Percentiles rank a stretch among this genome's conserved stretches.
Evolutionary conservation across 495 filamentous ascomycete species (phyloP).

Genomic region (Penicillium tannophilum): DNA sequence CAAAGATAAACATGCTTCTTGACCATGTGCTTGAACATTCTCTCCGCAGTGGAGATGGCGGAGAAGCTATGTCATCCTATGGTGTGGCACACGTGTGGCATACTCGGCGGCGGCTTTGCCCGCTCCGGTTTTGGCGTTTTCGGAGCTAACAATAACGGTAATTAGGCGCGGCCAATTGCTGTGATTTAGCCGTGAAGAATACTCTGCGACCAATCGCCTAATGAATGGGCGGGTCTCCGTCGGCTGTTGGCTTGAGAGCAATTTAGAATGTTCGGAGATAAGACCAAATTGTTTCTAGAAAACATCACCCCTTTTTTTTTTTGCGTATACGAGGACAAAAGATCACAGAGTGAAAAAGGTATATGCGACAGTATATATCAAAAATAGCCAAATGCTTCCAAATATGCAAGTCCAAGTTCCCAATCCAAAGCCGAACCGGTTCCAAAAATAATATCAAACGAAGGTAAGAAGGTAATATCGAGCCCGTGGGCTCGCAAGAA

Average conservation of each 20-base stretch:
- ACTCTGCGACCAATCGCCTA: not conserved
- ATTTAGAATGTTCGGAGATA: not conserved
- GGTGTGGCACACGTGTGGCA: slow-evolving; percentile 16
- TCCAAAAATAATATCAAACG: slow-evolving; percentile 11
- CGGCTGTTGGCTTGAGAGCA: not conserved
- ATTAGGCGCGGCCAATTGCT: not conserved
- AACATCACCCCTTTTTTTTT: slow-evolving; percentile 8
- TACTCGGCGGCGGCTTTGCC: not conserved
- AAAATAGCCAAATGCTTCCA: slow-evolving; percentile 27
- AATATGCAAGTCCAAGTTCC: slow-evolving; percentile 31
- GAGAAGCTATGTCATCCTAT: slow-evolving; percentile 14
- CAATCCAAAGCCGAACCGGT: slow-evolving; percentile 16
- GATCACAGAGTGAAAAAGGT: slow-evolving; percentile 13
- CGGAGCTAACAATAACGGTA: not conserved
- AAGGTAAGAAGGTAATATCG: slow-evolving; percentile 19
- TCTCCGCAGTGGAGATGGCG: slow-evolving; percentile 1
- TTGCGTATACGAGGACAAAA: slow-evolving; percentile 6
- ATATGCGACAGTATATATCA: slow-evolving; percentile 29
- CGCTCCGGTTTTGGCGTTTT: not conserved
- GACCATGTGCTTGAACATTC: not conserved
- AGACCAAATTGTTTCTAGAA: not conserved
- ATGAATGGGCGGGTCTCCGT: not conserved
- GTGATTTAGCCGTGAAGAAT: not conserved
- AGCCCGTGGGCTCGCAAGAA: slow-evolving; percentile 21
- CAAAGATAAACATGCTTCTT: not conserved